A percentile compares a stretch with the other conserved stretches of the same genome.
phyloP scores from a whole-genome alignment of 2,329 filamentous ascomycete species.

The Shiraia bambusicola region DNA sequence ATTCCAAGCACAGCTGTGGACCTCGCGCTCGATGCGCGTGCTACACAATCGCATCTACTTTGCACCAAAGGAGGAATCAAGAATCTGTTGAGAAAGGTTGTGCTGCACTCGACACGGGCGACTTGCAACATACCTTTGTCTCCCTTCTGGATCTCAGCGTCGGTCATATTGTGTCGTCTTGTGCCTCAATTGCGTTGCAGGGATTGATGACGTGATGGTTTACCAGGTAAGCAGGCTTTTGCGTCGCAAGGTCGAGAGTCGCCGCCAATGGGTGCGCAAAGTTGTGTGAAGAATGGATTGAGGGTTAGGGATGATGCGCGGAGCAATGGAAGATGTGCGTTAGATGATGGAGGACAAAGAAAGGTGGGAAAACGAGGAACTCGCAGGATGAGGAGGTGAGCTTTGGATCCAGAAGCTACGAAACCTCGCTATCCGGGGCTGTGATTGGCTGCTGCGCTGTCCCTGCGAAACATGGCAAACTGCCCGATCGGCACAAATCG shows the following conservation, averaged over 20 bases:
- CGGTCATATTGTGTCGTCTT: slow-evolving; percentile 34
- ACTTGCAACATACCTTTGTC: slow-evolving; percentile 36
- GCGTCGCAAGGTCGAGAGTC: slow-evolving; percentile 20
- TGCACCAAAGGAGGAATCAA: background rate
- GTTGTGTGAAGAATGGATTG: slow-evolving; percentile 15
- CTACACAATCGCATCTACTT: slow-evolving; percentile 5
- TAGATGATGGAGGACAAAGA: slow-evolving; percentile 24
- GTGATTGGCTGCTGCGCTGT: slow-evolving; percentile 27
- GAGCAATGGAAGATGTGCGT: slow-evolving; percentile 17
- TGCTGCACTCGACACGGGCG: too few species aligned
- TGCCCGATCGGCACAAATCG: slow-evolving; percentile 27
- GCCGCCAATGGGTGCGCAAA: slow-evolving; percentile 29
- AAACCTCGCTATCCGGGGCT: slow-evolving; percentile 25
- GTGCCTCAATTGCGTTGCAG: slow-evolving; percentile 14
- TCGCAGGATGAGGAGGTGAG: slow-evolving; percentile 21
- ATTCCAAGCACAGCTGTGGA: slow-evolving; percentile 15
- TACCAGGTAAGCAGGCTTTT: slow-evolving; percentile 18
- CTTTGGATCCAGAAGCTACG: slow-evolving; percentile 36
- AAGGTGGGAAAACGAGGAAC: slow-evolving; percentile 18
- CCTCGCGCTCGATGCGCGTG: slow-evolving; percentile 1
- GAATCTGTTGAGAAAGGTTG: too few species aligned
- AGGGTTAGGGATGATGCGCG: slow-evolving; percentile 26
- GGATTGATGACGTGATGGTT: slow-evolving; percentile 35
- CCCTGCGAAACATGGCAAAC: slow-evolving; percentile 22
- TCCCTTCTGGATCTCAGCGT: slow-evolving; percentile 39